Conservation (phyloP, 2,329 filamentous ascomycete species). For the Epicoccum nigrum region DNA sequence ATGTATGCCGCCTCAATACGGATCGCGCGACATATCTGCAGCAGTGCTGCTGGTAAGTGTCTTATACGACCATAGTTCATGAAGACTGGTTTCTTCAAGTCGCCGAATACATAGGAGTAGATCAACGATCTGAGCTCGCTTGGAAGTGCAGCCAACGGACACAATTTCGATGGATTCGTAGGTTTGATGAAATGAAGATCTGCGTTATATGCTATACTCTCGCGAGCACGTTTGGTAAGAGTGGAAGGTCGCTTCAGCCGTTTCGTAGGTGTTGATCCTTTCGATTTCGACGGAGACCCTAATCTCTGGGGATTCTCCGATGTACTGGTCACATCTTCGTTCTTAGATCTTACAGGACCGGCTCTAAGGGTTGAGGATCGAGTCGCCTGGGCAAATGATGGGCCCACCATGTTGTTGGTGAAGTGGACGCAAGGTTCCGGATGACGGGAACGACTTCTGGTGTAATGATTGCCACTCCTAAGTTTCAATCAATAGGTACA, state of each 20-base stretch:
- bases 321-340: neutral
- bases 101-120: conserved; percentile 20
- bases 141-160: conserved; percentile 28
- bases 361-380: conserved; percentile 19
- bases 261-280: neutral
- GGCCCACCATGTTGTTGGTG: conserved; percentile 17
- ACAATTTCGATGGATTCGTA: conserved; percentile 17
- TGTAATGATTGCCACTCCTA: no score
- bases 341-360: conserved; percentile 4
- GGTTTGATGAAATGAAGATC: conserved; percentile 25
- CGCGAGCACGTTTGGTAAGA: conserved; percentile 11
- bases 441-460: no score
- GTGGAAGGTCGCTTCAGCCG: conserved; percentile 23
- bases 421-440: neutral
- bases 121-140: conserved; percentile 28
- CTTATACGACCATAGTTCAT: conserved; percentile 7
- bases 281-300: neutral
- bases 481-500: no score
- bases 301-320: neutral
- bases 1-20: conserved; percentile 37
- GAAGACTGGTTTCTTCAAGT: conserved; percentile 2
- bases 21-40: conserved; percentile 33
- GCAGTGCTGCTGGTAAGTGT: conserved; percentile 5
- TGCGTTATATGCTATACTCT: conserved; percentile 16
- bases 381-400: conserved; percentile 31